Evolutionary conservation across 768 basidiomycete species (phyloP), one percentile per base, ranked within the genome.

Genomic region (Scleroderma bovista): DNA sequence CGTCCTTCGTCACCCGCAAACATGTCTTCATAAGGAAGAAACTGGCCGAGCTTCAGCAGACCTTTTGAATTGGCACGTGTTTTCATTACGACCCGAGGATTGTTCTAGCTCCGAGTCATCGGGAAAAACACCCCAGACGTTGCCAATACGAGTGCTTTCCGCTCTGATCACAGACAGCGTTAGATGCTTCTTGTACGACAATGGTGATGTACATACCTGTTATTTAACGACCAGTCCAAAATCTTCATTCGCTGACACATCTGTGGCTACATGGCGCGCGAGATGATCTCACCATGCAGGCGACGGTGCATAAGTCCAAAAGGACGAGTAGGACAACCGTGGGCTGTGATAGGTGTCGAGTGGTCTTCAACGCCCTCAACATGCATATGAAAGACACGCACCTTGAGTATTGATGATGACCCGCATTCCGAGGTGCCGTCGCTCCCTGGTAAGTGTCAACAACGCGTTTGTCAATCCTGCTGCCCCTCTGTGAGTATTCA

Each of bases 231-330:
- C 77, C 42, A 75, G 71, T 51, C 86, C 80, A 50, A 88, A 87
- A 0, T 77, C 82, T 33, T 84, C 79, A 1, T 70, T 74, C 6
- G 69, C 66, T 1, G 76, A 75, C 47, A 86, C 74, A 52, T 85
- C 77, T 0, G 82, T 80, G 0, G 83, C 79, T 4, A 88, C 82
- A 56, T 87, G 85, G 17, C 80, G 76, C 1, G 75, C 70, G 1
- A 88, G 60, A 55, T 88, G 84, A 0, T 80, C 74, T 80, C 84
- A 84, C 86, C 86, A 88, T 2, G 81, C 73, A 0, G 83, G 83
- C 0, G 87, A 88, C 0, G 84, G 78, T 78, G 48, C 84, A 86
- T 1, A 88, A 69, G 50, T 86, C 86, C 2, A 88, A 67, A 2
- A 88, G 65, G 0, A 81, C 78, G 0, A 83, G 74, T 3, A 85